A percentile compares a stretch with the other conserved stretches of the same genome.
phyloP scores from a whole-genome alignment of 192 early-diverging fungal genomes.

The Umbelopsis sp. region DNA sequence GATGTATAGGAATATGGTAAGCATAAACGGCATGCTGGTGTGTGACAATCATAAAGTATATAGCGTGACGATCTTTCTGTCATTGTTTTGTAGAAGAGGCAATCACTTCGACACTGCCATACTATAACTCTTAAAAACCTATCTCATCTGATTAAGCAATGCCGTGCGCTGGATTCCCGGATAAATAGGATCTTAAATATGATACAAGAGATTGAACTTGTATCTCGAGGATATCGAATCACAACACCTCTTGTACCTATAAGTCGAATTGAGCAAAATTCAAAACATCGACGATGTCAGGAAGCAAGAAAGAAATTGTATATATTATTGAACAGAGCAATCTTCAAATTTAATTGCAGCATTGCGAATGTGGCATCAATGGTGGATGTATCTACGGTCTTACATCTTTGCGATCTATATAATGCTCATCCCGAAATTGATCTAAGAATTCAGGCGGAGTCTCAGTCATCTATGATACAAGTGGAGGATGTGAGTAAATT shows the following conservation, averaged over 20 bases:
- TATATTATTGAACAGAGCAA: constrained; percentile 41
- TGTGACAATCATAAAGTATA: background rate
- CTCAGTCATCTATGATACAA: constrained; percentile 15
- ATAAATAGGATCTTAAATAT: constrained; percentile 54
- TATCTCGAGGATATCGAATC: constrained; percentile 62
- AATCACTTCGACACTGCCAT: constrained; percentile 46
- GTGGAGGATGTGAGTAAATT: background rate
- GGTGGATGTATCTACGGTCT: constrained; percentile 41
- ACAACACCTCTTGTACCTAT: constrained; percentile 61
- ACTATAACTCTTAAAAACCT: constrained; percentile 44
- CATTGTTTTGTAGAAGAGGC: constrained; percentile 39
- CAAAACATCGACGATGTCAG: constrained; percentile 51
- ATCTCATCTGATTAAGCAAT: constrained; percentile 45
- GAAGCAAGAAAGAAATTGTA: constrained; percentile 48
- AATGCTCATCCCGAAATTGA: constrained; percentile 37
- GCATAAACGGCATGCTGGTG: background rate
- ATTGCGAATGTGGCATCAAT: constrained; percentile 49
- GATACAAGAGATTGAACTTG: constrained; percentile 66
- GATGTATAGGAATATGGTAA: constrained; percentile 45
- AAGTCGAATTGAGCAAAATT: constrained; percentile 61
- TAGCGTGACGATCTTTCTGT: background rate
- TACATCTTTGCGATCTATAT: constrained; percentile 54
- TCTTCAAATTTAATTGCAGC: constrained; percentile 45
- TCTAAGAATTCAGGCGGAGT: constrained; percentile 11
- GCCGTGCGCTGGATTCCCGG: constrained; percentile 49